Conservation (phyloP, 2,329 filamentous ascomycete genomes). For the Albophoma yamanashiensis region DNA sequence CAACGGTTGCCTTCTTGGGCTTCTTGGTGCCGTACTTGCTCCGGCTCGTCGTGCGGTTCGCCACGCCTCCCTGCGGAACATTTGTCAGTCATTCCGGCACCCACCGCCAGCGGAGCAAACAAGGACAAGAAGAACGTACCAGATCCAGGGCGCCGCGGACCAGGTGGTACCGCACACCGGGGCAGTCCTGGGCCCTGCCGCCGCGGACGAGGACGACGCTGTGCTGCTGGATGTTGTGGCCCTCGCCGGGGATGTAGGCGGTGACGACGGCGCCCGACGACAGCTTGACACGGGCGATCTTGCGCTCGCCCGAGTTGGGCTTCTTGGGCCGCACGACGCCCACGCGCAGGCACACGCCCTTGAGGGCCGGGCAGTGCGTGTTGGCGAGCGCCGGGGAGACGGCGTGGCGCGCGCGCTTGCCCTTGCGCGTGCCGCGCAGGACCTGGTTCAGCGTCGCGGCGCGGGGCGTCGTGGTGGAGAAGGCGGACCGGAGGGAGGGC, state of each 20-base stretch:
- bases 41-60: slow-evolving; percentile 68
- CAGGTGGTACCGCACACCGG: slow-evolving; percentile 92
- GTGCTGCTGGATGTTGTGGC: slow-evolving; percentile 98
- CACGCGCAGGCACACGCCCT: slow-evolving; percentile 93
- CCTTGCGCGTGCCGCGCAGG: slow-evolving; percentile 63
- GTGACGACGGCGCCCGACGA: slow-evolving; percentile 81
- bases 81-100: slow-evolving; percentile 7
- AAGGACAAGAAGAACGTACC: slow-evolving; percentile 50
- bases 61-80: slow-evolving; percentile 67
- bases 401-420: slow-evolving; percentile 73
- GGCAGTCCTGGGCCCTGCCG: slow-evolving; percentile 90
- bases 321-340: slow-evolving; percentile 95
- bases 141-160: slow-evolving; percentile 87
- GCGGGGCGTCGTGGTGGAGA: slow-evolving; percentile 46
- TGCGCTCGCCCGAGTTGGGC: slow-evolving; percentile 94
- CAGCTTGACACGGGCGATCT: slow-evolving; percentile 84
- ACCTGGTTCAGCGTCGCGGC: slow-evolving; percentile 65
- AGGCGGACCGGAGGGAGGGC: slow-evolving; percentile 24
- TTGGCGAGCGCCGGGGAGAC: slow-evolving; percentile 74
- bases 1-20: slow-evolving; percentile 68
- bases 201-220: slow-evolving; percentile 94
- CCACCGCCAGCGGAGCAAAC: neutral
- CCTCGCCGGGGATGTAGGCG: slow-evolving; percentile 93
- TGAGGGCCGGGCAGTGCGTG: slow-evolving; percentile 66
- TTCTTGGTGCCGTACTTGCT: slow-evolving; percentile 99